These are phyloP conservation scores for Taxillus chinensis DNA, from an alignment of 164 flowering plant species.

Conservation along the genomic window DNA sequence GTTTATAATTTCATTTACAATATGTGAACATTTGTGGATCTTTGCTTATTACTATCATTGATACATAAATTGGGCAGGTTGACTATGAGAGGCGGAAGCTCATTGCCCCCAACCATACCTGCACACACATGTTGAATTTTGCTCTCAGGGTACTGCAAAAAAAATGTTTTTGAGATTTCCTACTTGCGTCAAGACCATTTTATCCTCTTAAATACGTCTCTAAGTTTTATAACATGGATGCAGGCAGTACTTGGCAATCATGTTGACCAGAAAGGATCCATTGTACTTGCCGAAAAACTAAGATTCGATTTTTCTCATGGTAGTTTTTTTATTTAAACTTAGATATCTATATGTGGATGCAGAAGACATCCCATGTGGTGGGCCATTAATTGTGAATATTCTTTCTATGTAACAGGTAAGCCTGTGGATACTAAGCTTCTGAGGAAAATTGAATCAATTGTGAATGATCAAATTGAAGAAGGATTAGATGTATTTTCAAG, in stretches of 20 bases:
- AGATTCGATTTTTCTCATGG: slow-evolving; percentile 98
- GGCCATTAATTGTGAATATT: background rate
- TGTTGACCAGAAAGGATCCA: slow-evolving; percentile 98
- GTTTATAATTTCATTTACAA: background rate
- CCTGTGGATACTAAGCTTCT: slow-evolving; percentile 64
- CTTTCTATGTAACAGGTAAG: slow-evolving; percentile 46
- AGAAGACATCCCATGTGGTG: background rate
- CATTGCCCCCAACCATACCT: slow-evolving; percentile 98
- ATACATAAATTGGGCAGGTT: slow-evolving; percentile 44
- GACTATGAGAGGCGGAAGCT: slow-evolving; percentile 79
- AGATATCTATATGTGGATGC: background rate
- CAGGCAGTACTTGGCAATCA: slow-evolving; percentile 97
- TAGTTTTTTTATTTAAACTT: slow-evolving; percentile 14
- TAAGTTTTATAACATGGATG: slow-evolving; percentile 10
- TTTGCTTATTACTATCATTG: background rate
- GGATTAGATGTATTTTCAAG: slow-evolving; percentile 68
- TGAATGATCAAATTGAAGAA: slow-evolving; percentile 75
- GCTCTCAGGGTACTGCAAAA: slow-evolving; percentile 71
- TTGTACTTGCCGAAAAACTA: slow-evolving; percentile 94
- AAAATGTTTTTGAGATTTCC: too few relatives aligned
- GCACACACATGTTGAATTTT: slow-evolving; percentile 96
- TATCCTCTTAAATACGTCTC: background rate
- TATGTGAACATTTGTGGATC: background rate
- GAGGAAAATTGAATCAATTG: slow-evolving; percentile 71
- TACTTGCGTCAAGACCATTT: background rate